Conservation (phyloP, 148 eudicot species). For the Fagopyrum tataricum region DNA sequence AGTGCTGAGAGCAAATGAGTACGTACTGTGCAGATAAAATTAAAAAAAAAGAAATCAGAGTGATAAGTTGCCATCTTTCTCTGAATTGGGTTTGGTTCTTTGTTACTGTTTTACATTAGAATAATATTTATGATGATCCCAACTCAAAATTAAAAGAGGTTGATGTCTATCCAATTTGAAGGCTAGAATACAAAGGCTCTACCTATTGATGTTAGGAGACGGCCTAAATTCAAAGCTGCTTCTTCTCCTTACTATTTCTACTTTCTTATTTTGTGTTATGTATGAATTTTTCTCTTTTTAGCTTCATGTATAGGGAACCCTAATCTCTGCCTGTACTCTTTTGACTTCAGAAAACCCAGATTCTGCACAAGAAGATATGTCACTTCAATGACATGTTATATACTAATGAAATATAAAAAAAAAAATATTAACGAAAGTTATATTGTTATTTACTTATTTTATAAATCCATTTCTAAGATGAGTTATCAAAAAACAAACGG, state of each 20-base stretch:
- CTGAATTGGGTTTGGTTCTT: not conserved
- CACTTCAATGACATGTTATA: not conserved
- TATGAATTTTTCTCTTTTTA: not conserved
- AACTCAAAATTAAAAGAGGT: not conserved
- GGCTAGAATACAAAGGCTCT: not conserved
- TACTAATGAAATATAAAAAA: no score
- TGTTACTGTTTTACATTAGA: not conserved
- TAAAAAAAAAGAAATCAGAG: not conserved
- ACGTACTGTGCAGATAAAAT: not conserved
- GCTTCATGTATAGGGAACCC: not conserved
- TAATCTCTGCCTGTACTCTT: not conserved
- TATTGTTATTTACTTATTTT: no score
- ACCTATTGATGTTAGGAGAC: constrained; percentile 2
- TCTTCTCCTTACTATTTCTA: not conserved
- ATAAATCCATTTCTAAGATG: no score
- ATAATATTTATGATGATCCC: not conserved
- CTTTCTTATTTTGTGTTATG: not conserved
- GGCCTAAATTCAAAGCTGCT: constrained; percentile 5
- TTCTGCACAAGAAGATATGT: constrained; percentile 2
- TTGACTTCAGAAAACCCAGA: constrained; percentile 10
- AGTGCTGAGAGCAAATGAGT: not conserved
- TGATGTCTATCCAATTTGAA: not conserved
- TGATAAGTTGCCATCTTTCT: constrained; percentile 2
- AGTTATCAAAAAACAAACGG: no score
- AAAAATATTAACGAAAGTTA: no score